Evolutionary conservation across 441 rosid species (phyloP), one percentile per base, ranked within the genome.

Genomic region (Bruguiera hainesii): DNA sequence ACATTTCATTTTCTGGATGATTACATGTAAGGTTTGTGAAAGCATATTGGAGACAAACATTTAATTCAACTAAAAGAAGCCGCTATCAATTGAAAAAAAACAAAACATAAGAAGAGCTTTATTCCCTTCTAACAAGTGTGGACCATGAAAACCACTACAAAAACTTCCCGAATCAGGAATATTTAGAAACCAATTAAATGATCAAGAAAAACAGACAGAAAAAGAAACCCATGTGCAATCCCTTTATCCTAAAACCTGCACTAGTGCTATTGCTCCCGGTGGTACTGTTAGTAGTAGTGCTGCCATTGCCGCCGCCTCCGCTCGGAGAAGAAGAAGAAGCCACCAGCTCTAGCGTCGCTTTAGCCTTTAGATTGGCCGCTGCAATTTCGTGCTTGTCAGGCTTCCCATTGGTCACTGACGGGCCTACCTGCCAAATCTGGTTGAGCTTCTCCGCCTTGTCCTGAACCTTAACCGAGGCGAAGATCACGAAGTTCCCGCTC

Each of bases 381-480:
- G 0, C 5, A 3, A 74, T 42, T 0, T 74, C 81, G 63, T 91
- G 98, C 60, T 62, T 56, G 1, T 8, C 61, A 1, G 88, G 88
- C 26, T 0, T 28, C 23, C 86, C 87, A 20, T 51, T 48, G 3
- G 69, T 60, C 28, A 82, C 86, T 8, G 75, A 67, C 15, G 83
- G 69, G 5, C 97, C 93, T 29, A 85, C 84, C 75, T 93, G 96
- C 98, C 98, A 93, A 16, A 93, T 85, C 65, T 89, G 94, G 67
- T 86, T 87, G 68, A 93, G 60, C 58, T 70, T 79, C 67, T 73
- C 77, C 20, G 62, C 51, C n/a, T 79, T 73, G 3, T 25, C 68
- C 23, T 83, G 84, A 31, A 93, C 81, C 69, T 88, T 89, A 60
- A 90, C 65, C 7, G 83, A 75, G 7, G 89, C 88, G 69, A 51